phyloP scores from a whole-genome alignment of 441 rosid species.

The Erodium moschatum region DNA sequence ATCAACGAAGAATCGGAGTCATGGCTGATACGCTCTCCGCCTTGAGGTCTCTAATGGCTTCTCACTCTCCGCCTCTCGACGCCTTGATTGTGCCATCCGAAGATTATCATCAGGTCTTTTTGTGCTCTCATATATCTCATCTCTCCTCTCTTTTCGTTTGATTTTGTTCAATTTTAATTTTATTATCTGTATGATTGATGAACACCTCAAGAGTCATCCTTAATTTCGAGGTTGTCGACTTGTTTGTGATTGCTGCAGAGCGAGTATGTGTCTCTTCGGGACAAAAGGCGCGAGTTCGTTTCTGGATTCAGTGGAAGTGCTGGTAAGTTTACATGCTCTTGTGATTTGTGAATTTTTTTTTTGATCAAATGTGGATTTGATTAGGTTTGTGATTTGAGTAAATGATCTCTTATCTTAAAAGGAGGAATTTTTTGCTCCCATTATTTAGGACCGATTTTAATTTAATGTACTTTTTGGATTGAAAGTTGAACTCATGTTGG shows the following conservation, averaged over 20 bases:
- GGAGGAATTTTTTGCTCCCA: background rate
- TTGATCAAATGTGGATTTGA: background rate
- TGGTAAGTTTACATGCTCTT: constrained; percentile 30
- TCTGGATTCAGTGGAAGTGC: constrained; percentile 90
- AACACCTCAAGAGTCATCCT: too few relatives aligned
- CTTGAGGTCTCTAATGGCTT: constrained; percentile 74
- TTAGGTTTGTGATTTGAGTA: background rate
- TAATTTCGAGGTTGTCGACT: background rate
- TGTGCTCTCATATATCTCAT: background rate
- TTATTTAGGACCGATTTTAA: background rate
- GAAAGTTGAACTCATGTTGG: background rate
- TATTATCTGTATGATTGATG: too few relatives aligned
- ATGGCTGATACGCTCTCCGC: constrained; percentile 64
- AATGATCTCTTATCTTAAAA: background rate
- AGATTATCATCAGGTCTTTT: constrained; percentile 76
- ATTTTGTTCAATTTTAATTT: background rate
- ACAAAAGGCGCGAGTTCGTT: constrained; percentile 75
- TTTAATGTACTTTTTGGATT: background rate
- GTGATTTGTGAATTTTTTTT: background rate
- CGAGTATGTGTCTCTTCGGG: constrained; percentile 77
- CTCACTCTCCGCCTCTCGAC: constrained; percentile 85
- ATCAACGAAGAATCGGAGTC: background rate
- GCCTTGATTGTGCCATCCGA: constrained; percentile 81
- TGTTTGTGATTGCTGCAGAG: constrained; percentile 38
- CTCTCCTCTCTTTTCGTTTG: background rate